Conservation (phyloP, 257 asterid species). For the Perilla frutescens region DNA sequence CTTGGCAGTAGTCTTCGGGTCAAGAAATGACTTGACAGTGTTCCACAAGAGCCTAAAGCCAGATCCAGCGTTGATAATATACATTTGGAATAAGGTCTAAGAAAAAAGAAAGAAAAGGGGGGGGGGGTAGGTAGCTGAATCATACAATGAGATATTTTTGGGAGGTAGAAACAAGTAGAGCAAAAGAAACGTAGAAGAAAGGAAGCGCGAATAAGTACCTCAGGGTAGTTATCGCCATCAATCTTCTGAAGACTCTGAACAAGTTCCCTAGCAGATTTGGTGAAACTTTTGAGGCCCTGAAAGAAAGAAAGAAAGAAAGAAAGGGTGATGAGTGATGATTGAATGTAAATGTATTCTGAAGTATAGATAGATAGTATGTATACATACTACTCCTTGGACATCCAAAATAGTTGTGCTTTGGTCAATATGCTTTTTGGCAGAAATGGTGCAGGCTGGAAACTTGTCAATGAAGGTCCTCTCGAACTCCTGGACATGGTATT, state of each 20-base stretch:
- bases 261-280: slow-evolving; percentile 87
- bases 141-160: not conserved
- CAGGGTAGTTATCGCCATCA: slow-evolving; percentile 97
- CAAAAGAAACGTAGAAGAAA: not conserved
- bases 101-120: not conserved
- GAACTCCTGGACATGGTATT: slow-evolving; percentile 90
- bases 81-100: slow-evolving; percentile 91
- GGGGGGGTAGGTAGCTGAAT: too few species aligned
- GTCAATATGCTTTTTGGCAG: slow-evolving; percentile 85
- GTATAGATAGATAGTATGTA: too few species aligned
- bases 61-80: slow-evolving; percentile 93
- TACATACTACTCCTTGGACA: slow-evolving; percentile 96
- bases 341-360: too few species aligned
- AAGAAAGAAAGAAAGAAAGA: not conserved
- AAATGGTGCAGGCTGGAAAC: slow-evolving; percentile 92
- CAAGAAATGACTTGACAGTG: slow-evolving; percentile 94
- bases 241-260: slow-evolving; percentile 86
- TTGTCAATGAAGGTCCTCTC: slow-evolving; percentile 88
- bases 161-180: too few species aligned
- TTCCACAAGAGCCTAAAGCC: slow-evolving; percentile 98
- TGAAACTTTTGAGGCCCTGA: slow-evolving; percentile 91
- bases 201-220: slow-evolving; percentile 49
- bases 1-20: slow-evolving; percentile 96
- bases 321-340: too few species aligned
- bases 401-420: slow-evolving; percentile 97